Evolutionary conservation across 2,329 filamentous ascomycete species (phyloP).

Genomic region (Cytospora chrysosperma): DNA sequence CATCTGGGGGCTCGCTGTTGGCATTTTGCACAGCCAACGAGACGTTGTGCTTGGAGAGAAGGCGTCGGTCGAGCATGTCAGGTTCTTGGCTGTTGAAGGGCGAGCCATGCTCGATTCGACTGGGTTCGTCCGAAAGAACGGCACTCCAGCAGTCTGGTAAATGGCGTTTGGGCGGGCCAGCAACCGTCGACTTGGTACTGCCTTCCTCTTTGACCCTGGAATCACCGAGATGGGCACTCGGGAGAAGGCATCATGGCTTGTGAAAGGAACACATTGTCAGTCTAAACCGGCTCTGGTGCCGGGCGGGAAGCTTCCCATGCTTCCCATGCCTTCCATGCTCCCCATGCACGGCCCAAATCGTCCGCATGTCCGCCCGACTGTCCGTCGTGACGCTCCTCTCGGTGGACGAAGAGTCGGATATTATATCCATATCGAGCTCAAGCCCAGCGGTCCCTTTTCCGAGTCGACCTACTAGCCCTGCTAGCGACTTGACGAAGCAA

Average conservation of each 20-base stretch:
- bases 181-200: conserved; percentile 9
- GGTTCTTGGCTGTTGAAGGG: neutral
- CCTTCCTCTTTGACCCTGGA: conserved; percentile 17
- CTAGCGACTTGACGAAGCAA: neutral
- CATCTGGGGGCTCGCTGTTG: conserved; percentile 1
- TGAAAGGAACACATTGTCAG: neutral
- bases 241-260: neutral
- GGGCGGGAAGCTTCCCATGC: neutral
- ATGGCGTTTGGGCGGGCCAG: conserved; percentile 1
- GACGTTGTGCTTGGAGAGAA: neutral
- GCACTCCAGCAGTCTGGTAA: conserved; percentile 7
- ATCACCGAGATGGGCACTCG: neutral
- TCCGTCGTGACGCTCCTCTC: neutral
- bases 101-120: neutral
- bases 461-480: too few species aligned
- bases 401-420: neutral
- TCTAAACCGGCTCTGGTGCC: neutral
- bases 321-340: too few species aligned
- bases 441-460: neutral
- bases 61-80: too few species aligned
- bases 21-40: neutral
- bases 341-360: neutral
- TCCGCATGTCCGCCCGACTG: neutral
- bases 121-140: neutral
- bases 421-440: conserved; percentile 1